These are phyloP conservation scores for Nakazawaea populi DNA, from an alignment of 805 yeast species.

Conservation along the genomic window DNA sequence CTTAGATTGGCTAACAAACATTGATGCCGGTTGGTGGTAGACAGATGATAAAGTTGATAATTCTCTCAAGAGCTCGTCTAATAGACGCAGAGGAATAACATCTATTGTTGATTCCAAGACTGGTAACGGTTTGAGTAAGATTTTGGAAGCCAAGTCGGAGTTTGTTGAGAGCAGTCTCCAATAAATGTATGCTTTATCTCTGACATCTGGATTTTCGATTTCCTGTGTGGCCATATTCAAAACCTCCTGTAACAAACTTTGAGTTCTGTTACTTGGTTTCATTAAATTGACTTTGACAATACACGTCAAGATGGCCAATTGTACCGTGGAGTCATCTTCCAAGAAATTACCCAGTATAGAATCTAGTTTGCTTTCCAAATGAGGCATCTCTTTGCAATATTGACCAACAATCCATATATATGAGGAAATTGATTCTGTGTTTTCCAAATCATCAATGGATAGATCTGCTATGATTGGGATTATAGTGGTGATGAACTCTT, in stretches of 20 bases:
- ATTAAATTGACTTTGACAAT: conserved; percentile 49
- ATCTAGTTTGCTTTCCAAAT: conserved; percentile 40
- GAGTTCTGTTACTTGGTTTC: conserved; percentile 26
- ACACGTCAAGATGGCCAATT: conserved; percentile 52
- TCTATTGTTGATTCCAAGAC: conserved; percentile 69
- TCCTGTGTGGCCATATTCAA: conserved; percentile 59
- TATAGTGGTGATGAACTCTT: conserved; percentile 41
- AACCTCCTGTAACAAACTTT: conserved; percentile 46
- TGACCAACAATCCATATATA: conserved; percentile 72
- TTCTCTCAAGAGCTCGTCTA: conserved; percentile 67
- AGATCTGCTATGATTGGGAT: conserved; percentile 47
- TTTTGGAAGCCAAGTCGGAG: conserved; percentile 37
- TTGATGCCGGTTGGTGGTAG: conserved; percentile 74
- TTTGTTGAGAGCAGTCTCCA: conserved; percentile 67
- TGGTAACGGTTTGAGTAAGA: conserved; percentile 62
- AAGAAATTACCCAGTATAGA: conserved; percentile 44
- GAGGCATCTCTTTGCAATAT: conserved; percentile 55
- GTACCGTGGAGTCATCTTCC: conserved; percentile 57
- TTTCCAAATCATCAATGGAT: conserved; percentile 40
- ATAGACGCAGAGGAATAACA: conserved; percentile 58
- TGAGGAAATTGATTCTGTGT: conserved; percentile 46
- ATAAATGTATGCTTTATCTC: conserved; percentile 75
- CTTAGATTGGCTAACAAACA: conserved; percentile 35
- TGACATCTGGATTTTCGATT: conserved; percentile 67
- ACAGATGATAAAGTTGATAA: conserved; percentile 84